These are phyloP conservation scores for Dalbergia oliveri DNA, from an alignment of 306 rosid genomes.

Conservation along the genomic window DNA sequence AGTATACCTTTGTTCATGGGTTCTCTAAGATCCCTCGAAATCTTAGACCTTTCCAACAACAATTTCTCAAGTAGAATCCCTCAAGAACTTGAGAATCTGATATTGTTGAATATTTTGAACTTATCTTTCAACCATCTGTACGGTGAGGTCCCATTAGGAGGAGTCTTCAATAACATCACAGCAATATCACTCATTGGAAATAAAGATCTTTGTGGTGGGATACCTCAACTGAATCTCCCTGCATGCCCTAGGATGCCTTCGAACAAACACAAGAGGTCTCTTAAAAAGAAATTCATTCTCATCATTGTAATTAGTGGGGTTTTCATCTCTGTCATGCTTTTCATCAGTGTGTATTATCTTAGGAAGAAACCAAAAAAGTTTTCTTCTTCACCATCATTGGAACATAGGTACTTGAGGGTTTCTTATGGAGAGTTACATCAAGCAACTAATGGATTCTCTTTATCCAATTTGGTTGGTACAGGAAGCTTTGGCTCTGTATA, in stretches of 20 bases:
- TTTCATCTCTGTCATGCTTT: neutral
- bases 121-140: constrained; percentile 49
- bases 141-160: constrained; percentile 52
- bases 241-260: neutral
- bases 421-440: constrained; percentile 49
- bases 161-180: constrained; percentile 42
- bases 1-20: constrained; percentile 31
- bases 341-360: neutral
- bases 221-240: constrained; percentile 34
- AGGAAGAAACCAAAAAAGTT: neutral
- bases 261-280: constrained; percentile 1
- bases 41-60: constrained; percentile 47
- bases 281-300: constrained; percentile 6
- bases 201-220: constrained; percentile 51
- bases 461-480: constrained; percentile 40
- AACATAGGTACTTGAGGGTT: constrained; percentile 16
- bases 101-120: constrained; percentile 5
- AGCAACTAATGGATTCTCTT: constrained; percentile 55
- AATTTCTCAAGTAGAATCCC: constrained; percentile 42
- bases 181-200: constrained; percentile 35
- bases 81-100: constrained; percentile 9
- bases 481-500: constrained; percentile 56
- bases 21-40: constrained; percentile 26
- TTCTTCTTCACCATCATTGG: neutral
- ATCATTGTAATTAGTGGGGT: constrained; percentile 13